Percentiles rank a stretch among this genome's conserved stretches.
These are phyloP conservation scores for Cyclocybe aegerita DNA, from an alignment of 768 basidiomycete genomes.

Conservation along the genomic window DNA sequence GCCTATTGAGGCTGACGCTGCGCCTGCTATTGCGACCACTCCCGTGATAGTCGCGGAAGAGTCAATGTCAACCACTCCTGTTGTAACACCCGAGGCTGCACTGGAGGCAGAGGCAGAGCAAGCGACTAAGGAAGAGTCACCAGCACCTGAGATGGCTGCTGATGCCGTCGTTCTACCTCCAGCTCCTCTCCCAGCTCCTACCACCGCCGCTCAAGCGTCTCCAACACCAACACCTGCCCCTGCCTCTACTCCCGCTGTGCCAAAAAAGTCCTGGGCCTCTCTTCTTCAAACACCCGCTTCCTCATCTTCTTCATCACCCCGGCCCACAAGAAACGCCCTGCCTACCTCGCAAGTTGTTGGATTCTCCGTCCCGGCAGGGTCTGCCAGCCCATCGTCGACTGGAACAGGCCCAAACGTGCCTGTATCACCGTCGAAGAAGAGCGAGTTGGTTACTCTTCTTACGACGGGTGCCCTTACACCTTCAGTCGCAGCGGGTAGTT, in stretches of 20 bases:
- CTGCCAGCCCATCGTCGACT: constrained; percentile 22
- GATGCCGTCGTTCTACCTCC: constrained; percentile 5
- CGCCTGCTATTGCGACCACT: background rate
- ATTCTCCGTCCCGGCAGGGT: constrained; percentile 62
- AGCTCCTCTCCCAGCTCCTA: constrained; percentile 4
- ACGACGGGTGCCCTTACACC: constrained; percentile 31
- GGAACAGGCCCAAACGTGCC: constrained; percentile 17
- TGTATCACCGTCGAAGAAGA: constrained; percentile 37
- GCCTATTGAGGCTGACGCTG: background rate
- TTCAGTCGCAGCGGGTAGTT: constrained; percentile 13
- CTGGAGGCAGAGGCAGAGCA: background rate
- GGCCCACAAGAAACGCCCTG: constrained; percentile 44
- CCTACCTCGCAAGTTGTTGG: constrained; percentile 74
- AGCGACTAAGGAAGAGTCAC: constrained; percentile 4
- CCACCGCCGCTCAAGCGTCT: background rate
- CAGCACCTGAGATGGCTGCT: constrained; percentile 12
- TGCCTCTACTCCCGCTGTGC: constrained; percentile 21
- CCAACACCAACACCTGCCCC: background rate
- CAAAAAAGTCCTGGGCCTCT: constrained; percentile 78
- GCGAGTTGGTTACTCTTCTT: constrained; percentile 56
- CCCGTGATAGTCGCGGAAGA: background rate
- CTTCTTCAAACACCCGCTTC: constrained; percentile 49
- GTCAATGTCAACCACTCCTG: too few species aligned
- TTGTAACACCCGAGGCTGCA: background rate
- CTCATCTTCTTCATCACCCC: constrained; percentile 31